Evolutionary conservation across 495 filamentous ascomycete genomes (phyloP).

Genomic region (Aspergillus cristatus): DNA sequence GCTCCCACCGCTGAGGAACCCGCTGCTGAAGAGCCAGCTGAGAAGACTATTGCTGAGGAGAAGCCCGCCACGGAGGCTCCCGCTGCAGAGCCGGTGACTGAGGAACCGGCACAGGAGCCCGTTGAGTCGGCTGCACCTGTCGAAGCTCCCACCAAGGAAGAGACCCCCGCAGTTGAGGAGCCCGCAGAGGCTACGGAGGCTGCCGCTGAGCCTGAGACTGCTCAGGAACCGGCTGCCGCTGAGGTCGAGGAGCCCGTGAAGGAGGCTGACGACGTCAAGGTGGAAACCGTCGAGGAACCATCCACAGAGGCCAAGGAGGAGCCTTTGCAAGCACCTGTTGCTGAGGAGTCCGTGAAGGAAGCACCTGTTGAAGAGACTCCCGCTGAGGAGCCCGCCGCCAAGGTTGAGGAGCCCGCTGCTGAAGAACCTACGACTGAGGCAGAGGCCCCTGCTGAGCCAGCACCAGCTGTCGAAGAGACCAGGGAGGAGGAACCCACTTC

Average conservation of each 20-base stretch:
- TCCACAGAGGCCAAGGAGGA: neutral
- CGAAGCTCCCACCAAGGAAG: conserved; percentile 3
- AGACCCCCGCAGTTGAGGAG: conserved; percentile 1
- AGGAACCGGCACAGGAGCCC: neutral
- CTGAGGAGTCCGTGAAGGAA: neutral
- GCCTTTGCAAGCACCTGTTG: neutral
- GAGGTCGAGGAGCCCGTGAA: neutral
- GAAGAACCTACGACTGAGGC: conserved; percentile 3
- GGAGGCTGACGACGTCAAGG: too few relatives aligned
- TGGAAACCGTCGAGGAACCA: neutral
- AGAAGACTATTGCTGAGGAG: neutral
- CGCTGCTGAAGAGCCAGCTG: conserved; percentile 1
- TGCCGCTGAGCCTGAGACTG: conserved; percentile 3
- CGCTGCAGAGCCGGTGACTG: conserved; percentile 2
- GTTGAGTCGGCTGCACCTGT: neutral
- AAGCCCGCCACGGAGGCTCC: conserved; percentile 1
- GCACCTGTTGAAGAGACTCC: neutral
- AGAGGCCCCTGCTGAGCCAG: conserved; percentile 3
- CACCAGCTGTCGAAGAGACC: neutral
- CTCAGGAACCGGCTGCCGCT: neutral
- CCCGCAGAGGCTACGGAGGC: neutral
- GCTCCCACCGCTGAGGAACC: conserved; percentile 2
- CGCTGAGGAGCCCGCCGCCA: neutral
- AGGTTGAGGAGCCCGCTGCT: neutral
- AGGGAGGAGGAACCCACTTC: conserved; percentile 3